Base-by-base conservation (phyloP, 2,329 filamentous ascomycete species). In the Sarocladiaceae sp. region DNA sequence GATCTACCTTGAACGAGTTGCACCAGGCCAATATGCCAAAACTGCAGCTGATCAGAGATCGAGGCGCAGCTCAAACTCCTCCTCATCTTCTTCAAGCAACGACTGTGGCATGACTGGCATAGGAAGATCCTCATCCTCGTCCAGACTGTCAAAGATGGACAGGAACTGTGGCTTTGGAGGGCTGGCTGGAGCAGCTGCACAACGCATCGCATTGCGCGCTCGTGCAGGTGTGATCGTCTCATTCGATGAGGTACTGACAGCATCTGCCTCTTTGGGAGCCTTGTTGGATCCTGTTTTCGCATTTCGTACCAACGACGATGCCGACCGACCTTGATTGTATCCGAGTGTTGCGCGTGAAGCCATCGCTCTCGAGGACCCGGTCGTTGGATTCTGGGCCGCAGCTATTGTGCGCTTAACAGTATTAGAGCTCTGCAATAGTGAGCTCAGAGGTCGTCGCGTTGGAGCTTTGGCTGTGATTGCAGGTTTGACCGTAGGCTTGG, bases 331-430 rank as follows among this genome's bases (percentile, higher is more conserved):
- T 60, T 85, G 88, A 45, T 78, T 86, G 59, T 95, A 95, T 13
- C 90, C 90, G 33, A 95, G 74, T 0, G 89, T 95, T 45, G 80
- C 90, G 50, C 82, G 80, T 2, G 89, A 95, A 5, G 80, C 81
- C 5, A 77, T 78, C 18, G 26, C 29, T 21, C 7, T 24, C 11
- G 40, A 23, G 6, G 19, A n/a, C 23, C 10, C 40, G 16, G 40
- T 5, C 4, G 40, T 26, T n/a, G 40, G 26, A 29, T 43, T 27
- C 13, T 27, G 40, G 23, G 40, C 40, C 9, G 23, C 27, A 6
- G 26, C 18, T 4, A 64, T 53, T 5, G 63, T 54, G n/a, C 65
- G 58, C 43, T 72, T 72, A 48, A 57, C 43, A 46, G 57, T 50
- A 35, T 52, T 62, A 21, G 54, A 53, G 6, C 57, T 54, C 10